Base-by-base conservation (phyloP, 768 basidiomycete species). In the Agrocybe praecox region DNA sequence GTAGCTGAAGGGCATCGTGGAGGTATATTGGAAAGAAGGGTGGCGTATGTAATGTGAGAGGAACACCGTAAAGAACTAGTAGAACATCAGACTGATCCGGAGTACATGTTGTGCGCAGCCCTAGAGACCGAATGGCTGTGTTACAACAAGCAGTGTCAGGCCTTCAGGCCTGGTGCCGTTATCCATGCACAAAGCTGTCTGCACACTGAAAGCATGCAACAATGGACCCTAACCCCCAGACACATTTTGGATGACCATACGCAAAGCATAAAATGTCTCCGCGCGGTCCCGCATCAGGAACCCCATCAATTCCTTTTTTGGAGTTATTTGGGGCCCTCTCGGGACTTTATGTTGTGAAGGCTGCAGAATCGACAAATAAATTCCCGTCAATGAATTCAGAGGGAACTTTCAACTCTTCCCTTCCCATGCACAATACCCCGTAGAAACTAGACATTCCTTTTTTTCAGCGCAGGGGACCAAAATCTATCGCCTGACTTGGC, bases 1-100 rank as follows among this genome's bases (percentile, higher is more conserved):
- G 64, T 80, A 70, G 64, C 76, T 77, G 68, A 78, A 73, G 2
- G 70, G 61, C 81, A 80, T 82, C 46, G 22, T 50, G 46, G 45
- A 22, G 48, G 40, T 43, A 12, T 50, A 49, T 7, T 36, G 33
- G 33, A 23, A 22, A 11, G 18, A 51, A 51, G 22, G 19, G 5
- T 29, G 26, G 26, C 26, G 26, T 29, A 9, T 5, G 23, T 9
- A 17, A 47, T 22, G 46, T 17, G 7, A n/a, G 22, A 17, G 18
- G 29, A 17, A n/a, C 23, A 49, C 18, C 15, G 26, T 26, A 22
- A 49, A 11, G 48, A n/a, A 33, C 19, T 11, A 26, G 26, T 15
- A 5, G 33, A 29, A 19, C 48, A 49, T 47, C 14, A 49, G n/a
- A 33, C 12, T 21, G 26, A 18, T 49, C 48, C 33, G 36, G 36